Evolutionary conservation across 345 rosid species (phyloP), one percentile per base, ranked within the genome.

Genomic region (Acer yangbiense): DNA sequence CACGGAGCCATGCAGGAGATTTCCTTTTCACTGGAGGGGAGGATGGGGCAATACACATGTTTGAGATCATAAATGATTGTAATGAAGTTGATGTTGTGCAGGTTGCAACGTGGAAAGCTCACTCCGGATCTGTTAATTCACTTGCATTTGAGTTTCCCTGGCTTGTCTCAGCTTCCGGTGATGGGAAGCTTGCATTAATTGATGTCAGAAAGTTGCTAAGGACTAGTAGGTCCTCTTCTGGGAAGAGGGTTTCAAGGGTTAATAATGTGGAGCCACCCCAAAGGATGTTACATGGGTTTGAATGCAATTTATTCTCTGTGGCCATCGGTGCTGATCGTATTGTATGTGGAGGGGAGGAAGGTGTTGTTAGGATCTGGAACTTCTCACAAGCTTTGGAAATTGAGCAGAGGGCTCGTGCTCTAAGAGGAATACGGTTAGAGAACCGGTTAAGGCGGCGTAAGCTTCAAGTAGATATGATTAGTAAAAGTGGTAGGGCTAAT

Each of bases 141-240:
- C 91, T 95, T 71, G 91, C 98, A 7, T 93, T 95, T 69, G 98
- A 95, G 88, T 95, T 93, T 77, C 99, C 99, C 10, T 95, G 99
- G 99, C 98, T 95, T 75, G 96, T 95, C 78, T 92, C 98, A 41
- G 93, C 97, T 75, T 91, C 98, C 20, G 82, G 92, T 76, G 99
- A 95, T 13, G 98, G 98, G 54, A 92, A 88, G 75, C 88, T 95
- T 18, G 87, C 98, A 0, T 86, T 95, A 9, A 87, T 95, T 3
- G 94, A 93, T 76, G 93, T 93, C 27, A 88, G 97, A 76, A 95
- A 90, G 87, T 77, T 93, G 87, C 77, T 93, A 76, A 87, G 84
- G 81, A 86, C 87, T 48, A 83, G 85, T 78, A 80, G 76, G 71
- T 71, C 58, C 35, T 55, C 75, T 46, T 69, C 52, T 14, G 66